A percentile compares a stretch with the other conserved stretches of the same genome.
phyloP scores from a whole-genome alignment of 1,139 yeast species.

The Hyphopichia wangnamkhiaoensis region DNA sequence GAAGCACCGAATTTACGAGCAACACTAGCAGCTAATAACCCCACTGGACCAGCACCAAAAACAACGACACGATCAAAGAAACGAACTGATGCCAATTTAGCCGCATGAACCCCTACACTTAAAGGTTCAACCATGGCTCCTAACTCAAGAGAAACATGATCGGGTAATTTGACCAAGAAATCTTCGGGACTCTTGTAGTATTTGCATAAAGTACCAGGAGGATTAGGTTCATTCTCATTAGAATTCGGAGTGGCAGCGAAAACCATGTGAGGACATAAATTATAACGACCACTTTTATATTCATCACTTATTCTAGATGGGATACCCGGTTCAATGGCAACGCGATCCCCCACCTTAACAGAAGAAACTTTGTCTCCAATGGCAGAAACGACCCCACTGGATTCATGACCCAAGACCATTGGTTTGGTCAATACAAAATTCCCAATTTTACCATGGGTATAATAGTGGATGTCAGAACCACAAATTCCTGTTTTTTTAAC shows the following conservation, averaged over 20 bases:
- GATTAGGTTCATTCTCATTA: conserved; percentile 41
- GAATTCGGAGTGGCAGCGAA: conserved; percentile 81
- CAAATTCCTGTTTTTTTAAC: conserved; percentile 83
- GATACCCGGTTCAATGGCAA: conserved; percentile 74
- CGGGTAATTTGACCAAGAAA: conserved; percentile 78
- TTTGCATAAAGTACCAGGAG: conserved; percentile 72
- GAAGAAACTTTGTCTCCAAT: conserved; percentile 62
- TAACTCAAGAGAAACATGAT: conserved; percentile 72
- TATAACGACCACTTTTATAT: conserved; percentile 75
- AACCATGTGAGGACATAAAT: conserved; percentile 78
- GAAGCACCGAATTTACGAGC: conserved; percentile 85
- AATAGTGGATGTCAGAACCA: conserved; percentile 86
- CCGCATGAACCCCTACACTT: conserved; percentile 83
- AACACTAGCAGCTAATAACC: conserved; percentile 73
- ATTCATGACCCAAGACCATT: conserved; percentile 78
- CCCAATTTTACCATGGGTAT: conserved; percentile 78
- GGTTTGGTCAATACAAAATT: conserved; percentile 62
- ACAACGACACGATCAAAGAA: conserved; percentile 78
- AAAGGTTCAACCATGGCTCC: conserved; percentile 91
- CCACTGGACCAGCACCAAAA: conserved; percentile 95
- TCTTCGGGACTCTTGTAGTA: conserved; percentile 81
- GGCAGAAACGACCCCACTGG: conserved; percentile 69
- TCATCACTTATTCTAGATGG: conserved; percentile 76
- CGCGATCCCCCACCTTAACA: conserved; percentile 73
- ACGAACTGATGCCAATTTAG: conserved; percentile 63